Base-by-base conservation (phyloP, 805 yeast species). In the Lachancea quebecensis region DNA sequence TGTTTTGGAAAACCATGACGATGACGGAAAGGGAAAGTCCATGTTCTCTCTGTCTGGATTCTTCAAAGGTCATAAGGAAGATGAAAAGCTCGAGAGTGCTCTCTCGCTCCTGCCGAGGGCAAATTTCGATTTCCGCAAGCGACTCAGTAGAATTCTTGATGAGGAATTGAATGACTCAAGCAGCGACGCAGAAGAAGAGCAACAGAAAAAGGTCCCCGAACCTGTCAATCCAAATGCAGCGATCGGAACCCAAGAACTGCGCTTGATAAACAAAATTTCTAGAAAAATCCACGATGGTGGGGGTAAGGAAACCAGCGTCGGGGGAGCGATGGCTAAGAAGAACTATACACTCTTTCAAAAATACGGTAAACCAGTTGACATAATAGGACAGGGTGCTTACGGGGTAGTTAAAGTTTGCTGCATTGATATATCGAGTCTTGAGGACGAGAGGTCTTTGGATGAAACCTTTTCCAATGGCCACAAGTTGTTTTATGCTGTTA, bases 301-400 rank as follows among this genome's bases (percentile, higher is more conserved):
- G 3, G 33, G 29, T 2, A 11, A 60, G 59, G 49, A 62, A 54
- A 34, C 30, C 29, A 25, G 31, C n/a, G 15, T 41, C 5, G 46
- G 37, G 15, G 42, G 42, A 12, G 41, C 25, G 9, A 18, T 39
- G 18, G 44, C 44, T 46, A 44, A 58, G 29, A 57, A 60, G 34
- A 67, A 65, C 49, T 58, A 67, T 31, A 68, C 63, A 3, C 57
- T 76, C 16, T 56, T 64, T 7, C 67, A 67, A 27, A 77, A 72
- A 51, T 78, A 77, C 52, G 82, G 82, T 28, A 71, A 67, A 45
- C 67, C 74, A 18, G 65, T 71, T 45, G 80, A 80, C 8, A 63
- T 73, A 29, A 74, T 79, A 47, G 98, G 98, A 16, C 89, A 90
- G 61, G 99, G 98, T 38, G 95, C 97, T 0, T 91, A 89, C 68